Evolutionary conservation across 2,329 filamentous ascomycete genomes (phyloP).

Genomic region (Phialophora macrospora): DNA sequence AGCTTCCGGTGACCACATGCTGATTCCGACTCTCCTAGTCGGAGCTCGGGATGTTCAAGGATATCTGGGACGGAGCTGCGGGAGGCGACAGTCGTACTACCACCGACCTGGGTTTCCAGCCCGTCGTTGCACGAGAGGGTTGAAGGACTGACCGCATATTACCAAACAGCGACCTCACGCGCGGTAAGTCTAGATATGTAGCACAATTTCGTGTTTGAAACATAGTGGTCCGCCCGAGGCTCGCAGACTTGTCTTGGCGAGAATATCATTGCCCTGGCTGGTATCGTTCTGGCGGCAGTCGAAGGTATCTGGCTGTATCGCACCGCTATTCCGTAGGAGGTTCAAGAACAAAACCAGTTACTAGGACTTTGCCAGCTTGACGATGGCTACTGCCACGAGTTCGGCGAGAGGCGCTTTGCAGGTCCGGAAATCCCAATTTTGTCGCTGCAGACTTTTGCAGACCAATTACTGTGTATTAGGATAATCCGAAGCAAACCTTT

Average conservation of each 20-base stretch:
- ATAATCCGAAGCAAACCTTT: background rate
- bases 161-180: slow-evolving; percentile 30
- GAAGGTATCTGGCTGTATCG: background rate
- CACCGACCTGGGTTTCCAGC: slow-evolving; percentile 18
- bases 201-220: slow-evolving; percentile 28
- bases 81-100: slow-evolving; percentile 17
- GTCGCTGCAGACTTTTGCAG: background rate
- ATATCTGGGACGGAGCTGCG: slow-evolving; percentile 6
- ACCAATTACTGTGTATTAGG: background rate
- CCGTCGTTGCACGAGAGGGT: slow-evolving; percentile 21
- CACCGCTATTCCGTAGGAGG: background rate
- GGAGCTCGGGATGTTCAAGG: background rate
- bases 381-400: background rate
- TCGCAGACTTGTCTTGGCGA: slow-evolving; percentile 5
- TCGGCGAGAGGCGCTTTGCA: background rate
- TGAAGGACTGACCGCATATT: slow-evolving; percentile 23
- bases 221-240: background rate
- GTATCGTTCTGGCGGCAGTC: slow-evolving; percentile 12
- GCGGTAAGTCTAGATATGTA: slow-evolving; percentile 17
- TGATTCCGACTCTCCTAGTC: background rate
- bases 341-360: background rate
- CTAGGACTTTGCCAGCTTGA: background rate
- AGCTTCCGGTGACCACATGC: background rate
- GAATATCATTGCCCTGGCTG: no score
- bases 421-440: background rate